Conservation (phyloP, 129 eudicot species). For the Tagetes erecta region DNA sequence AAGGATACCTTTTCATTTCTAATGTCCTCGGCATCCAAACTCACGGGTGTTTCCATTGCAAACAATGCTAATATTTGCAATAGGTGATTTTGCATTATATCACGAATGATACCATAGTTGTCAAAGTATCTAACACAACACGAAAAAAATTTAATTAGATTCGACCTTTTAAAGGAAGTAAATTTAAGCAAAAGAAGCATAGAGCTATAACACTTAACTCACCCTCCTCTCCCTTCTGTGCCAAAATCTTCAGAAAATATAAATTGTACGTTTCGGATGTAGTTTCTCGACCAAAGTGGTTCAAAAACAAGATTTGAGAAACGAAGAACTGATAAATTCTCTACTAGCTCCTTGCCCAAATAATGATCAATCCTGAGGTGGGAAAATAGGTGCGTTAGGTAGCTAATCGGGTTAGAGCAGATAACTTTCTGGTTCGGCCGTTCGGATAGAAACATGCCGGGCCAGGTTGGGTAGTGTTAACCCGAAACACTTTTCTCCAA, state of each 20-base stretch:
- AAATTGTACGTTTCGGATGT: slow-evolving; percentile 86
- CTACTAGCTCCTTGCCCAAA: slow-evolving; percentile 81
- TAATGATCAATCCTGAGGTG: slow-evolving; percentile 80
- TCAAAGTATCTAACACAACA: slow-evolving; percentile 68
- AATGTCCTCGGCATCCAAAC: slow-evolving; percentile 89
- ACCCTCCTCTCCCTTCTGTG: slow-evolving; percentile 97
- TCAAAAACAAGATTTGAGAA: slow-evolving; percentile 83
- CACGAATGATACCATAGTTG: slow-evolving; percentile 88
- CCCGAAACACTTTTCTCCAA: background rate
- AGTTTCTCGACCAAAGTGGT: slow-evolving; percentile 96
- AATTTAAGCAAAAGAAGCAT: background rate
- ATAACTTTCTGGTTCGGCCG: background rate
- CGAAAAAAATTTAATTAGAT: slow-evolving; percentile 1
- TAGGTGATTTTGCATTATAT: slow-evolving; percentile 94
- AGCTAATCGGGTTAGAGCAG: background rate
- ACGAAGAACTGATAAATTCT: slow-evolving; percentile 71
- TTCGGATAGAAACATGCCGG: background rate
- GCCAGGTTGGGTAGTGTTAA: background rate
- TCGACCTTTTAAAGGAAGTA: background rate
- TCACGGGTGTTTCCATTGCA: slow-evolving; percentile 98
- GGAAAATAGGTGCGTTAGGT: slow-evolving; percentile 10
- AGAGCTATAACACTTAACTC: slow-evolving; percentile 26
- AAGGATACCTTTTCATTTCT: slow-evolving; percentile 85
- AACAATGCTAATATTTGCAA: slow-evolving; percentile 87
- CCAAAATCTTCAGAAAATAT: slow-evolving; percentile 98